Percentiles rank a stretch among this genome's conserved stretches.
Evolutionary conservation across 805 yeast species (phyloP).

Genomic region (Myxozyma sirexii): DNA sequence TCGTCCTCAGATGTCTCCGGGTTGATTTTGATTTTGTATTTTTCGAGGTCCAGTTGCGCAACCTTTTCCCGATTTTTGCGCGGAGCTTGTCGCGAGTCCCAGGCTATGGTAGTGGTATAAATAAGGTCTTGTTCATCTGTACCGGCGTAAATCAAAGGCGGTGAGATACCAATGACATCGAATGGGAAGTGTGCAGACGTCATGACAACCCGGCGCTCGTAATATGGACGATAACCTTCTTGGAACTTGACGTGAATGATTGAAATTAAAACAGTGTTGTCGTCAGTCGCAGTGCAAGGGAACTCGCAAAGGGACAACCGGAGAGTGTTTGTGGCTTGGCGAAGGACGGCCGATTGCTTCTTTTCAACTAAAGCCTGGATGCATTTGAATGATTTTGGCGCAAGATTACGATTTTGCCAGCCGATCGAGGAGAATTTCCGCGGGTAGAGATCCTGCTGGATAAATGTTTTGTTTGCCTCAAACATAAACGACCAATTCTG

Average conservation of each 20-base stretch:
- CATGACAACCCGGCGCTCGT: conserved; percentile 30
- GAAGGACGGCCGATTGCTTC: conserved; percentile 18
- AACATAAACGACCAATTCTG: conserved; percentile 32
- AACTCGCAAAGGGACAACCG: conserved; percentile 31
- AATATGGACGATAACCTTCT: conserved; percentile 31
- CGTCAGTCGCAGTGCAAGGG: conserved; percentile 33
- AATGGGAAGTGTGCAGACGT: conserved; percentile 30
- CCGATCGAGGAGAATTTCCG: conserved; percentile 25
- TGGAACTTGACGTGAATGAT: conserved; percentile 30
- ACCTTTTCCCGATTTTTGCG: conserved; percentile 25
- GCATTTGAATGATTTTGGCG: conserved; percentile 30
- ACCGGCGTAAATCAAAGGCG: conserved; percentile 27
- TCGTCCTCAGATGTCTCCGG: conserved; percentile 1
- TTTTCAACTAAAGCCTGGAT: conserved; percentile 13
- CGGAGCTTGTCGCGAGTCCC: conserved; percentile 30
- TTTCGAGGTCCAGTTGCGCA: conserved; percentile 3
- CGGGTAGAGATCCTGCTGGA: conserved; percentile 30
- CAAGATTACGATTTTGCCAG: conserved; percentile 28
- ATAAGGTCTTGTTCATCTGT: conserved; percentile 25
- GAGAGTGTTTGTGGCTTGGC: conserved; percentile 31
- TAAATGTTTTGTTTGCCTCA: conserved; percentile 25
- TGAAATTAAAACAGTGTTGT: conserved; percentile 31
- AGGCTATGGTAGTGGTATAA: conserved; percentile 24
- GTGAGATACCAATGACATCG: conserved; percentile 31
- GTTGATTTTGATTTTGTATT: conserved; percentile 11